phyloP scores from a whole-genome alignment of 805 yeast species.

The Nakazawaea ambrosiae region DNA sequence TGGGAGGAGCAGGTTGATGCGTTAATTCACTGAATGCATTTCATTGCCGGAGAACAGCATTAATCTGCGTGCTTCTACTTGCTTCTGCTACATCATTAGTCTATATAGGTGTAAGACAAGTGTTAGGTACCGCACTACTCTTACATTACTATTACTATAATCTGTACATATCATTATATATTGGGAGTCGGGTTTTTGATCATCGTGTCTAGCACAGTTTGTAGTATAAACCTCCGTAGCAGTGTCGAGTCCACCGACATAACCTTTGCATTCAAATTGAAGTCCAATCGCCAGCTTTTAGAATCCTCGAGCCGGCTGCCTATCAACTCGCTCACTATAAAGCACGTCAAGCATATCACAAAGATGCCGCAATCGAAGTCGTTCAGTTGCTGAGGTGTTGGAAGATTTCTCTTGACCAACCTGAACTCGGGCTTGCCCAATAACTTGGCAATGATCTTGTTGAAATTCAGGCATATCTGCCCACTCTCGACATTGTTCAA shows the following conservation, averaged over 20 bases:
- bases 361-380: slow-evolving; percentile 63
- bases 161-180: background rate
- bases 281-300: slow-evolving; percentile 4
- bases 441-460: background rate
- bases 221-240: slow-evolving; percentile 2
- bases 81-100: no score
- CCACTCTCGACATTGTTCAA: slow-evolving; percentile 29
- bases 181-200: background rate
- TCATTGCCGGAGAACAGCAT: no score
- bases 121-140: no score
- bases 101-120: no score
- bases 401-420: slow-evolving; percentile 14
- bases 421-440: background rate
- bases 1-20: background rate
- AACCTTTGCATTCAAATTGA: slow-evolving; percentile 5
- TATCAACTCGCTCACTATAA: slow-evolving; percentile 13
- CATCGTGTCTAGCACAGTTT: background rate
- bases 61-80: no score
- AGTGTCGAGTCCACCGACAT: slow-evolving; percentile 1
- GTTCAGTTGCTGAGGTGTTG: slow-evolving; percentile 54
- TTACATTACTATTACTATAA: no score
- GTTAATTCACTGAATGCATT: no score
- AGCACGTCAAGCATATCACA: slow-evolving; percentile 26
- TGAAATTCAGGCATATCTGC: slow-evolving; percentile 2
- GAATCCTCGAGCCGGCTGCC: slow-evolving; percentile 6